A percentile compares a stretch with the other conserved stretches of the same genome.
Conservation (phyloP, 192 early-diverging fungal genomes). For the Podila clonocystis region DNA sequence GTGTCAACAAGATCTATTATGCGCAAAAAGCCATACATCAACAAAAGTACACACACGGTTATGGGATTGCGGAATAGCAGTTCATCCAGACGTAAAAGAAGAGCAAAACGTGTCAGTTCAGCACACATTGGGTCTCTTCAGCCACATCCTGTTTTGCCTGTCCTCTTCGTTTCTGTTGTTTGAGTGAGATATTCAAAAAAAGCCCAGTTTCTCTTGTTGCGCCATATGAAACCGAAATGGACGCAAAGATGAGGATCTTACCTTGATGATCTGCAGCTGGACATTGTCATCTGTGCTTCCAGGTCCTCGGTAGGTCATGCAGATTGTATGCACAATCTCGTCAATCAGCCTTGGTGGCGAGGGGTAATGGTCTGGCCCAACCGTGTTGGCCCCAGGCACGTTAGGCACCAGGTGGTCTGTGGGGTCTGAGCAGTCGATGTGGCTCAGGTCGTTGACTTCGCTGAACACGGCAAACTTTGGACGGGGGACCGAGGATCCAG, state of each 20-base stretch:
- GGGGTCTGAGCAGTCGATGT: slow-evolving; percentile 47
- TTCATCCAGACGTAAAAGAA: neutral
- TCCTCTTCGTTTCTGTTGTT: neutral
- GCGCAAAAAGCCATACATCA: neutral
- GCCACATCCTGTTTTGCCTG: too few species aligned
- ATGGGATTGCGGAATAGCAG: neutral
- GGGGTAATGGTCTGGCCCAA: slow-evolving; percentile 48
- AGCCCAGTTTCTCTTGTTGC: neutral
- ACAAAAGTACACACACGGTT: neutral
- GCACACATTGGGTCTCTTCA: neutral
- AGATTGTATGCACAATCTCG: slow-evolving; percentile 57
- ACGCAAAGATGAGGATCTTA: slow-evolving; percentile 5
- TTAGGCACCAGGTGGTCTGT: slow-evolving; percentile 49
- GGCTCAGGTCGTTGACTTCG: slow-evolving; percentile 50
- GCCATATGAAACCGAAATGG: neutral
- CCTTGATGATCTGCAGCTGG: slow-evolving; percentile 57
- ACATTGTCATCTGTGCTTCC: slow-evolving; percentile 53
- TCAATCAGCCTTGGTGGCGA: slow-evolving; percentile 53
- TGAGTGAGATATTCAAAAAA: neutral
- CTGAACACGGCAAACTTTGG: slow-evolving; percentile 48
- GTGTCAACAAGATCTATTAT: slow-evolving; percentile 45
- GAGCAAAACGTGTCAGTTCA: neutral
- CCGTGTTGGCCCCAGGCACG: slow-evolving; percentile 45
- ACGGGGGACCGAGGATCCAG: slow-evolving; percentile 14
- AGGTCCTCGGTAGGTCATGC: slow-evolving; percentile 54